phyloP scores from a whole-genome alignment of 768 basidiomycete species.

The Tulasnella sp. region DNA sequence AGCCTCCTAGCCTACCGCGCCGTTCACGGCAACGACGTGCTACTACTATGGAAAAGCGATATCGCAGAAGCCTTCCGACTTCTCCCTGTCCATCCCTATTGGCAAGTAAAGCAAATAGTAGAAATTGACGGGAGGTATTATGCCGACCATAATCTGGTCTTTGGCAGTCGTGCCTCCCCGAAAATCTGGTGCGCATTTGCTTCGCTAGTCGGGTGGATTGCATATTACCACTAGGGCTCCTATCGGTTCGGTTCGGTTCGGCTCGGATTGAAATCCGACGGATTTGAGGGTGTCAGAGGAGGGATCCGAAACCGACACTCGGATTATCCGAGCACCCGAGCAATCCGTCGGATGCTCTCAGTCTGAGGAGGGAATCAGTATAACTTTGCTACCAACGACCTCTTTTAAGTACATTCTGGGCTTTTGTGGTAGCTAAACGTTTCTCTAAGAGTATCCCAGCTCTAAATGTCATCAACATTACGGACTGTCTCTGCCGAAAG shows the following conservation, averaged over 20 bases:
- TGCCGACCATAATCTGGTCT: slow-evolving; percentile 27
- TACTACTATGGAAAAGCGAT: slow-evolving; percentile 28
- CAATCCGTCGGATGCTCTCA: neutral
- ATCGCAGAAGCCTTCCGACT: slow-evolving; percentile 28
- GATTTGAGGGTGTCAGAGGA: neutral
- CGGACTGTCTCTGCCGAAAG: neutral
- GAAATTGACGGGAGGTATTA: slow-evolving; percentile 19
- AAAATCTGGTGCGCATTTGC: slow-evolving; percentile 25
- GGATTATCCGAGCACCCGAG: neutral
- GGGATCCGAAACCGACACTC: neutral
- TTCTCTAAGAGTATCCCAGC: neutral
- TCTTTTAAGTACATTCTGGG: neutral
- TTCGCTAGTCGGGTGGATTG: slow-evolving; percentile 30
- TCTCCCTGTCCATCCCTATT: slow-evolving; percentile 29
- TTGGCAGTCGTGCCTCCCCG: slow-evolving; percentile 24
- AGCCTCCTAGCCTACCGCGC: neutral
- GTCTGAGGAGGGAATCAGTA: neutral
- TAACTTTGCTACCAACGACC: neutral
- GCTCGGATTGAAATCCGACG: neutral
- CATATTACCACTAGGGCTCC: slow-evolving; percentile 13
- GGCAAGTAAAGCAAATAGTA: slow-evolving; percentile 33
- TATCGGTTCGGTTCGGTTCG: neutral
- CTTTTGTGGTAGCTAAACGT: neutral
- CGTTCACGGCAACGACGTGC: neutral
- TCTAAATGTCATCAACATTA: neutral